phyloP scores from a whole-genome alignment of 805 yeast genomes.

The Kurtzmaniella fragi region DNA sequence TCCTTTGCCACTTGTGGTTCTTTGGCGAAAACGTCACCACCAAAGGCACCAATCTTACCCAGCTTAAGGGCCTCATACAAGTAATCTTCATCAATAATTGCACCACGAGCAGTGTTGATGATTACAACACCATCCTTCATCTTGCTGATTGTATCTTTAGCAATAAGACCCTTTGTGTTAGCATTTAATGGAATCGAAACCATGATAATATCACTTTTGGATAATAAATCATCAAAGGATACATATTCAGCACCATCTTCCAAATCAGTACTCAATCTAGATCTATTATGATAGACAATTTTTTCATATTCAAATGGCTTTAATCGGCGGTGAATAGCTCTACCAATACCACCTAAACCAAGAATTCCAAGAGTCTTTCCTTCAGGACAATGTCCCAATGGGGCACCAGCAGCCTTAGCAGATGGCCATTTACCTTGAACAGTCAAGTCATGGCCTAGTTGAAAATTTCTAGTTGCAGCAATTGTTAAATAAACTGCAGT shows the following conservation, averaged over 20 bases:
- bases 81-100: constrained; percentile 65
- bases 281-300: constrained; percentile 70
- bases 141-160: constrained; percentile 52
- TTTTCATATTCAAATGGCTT: constrained; percentile 72
- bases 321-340: constrained; percentile 68
- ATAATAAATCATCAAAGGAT: constrained; percentile 61
- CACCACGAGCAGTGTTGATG: constrained; percentile 87
- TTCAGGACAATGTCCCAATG: constrained; percentile 69
- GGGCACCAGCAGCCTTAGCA: constrained; percentile 43
- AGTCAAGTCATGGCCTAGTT: constrained; percentile 47
- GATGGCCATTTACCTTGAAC: constrained; percentile 58
- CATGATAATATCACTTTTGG: constrained; percentile 63
- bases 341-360: constrained; percentile 90
- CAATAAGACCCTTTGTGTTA: constrained; percentile 64
- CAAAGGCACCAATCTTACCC: constrained; percentile 65
- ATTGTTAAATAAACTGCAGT: constrained; percentile 60
- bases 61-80: constrained; percentile 50
- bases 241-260: constrained; percentile 72
- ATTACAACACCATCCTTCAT: constrained; percentile 77
- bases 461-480: constrained; percentile 66
- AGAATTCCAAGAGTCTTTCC: constrained; percentile 74
- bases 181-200: constrained; percentile 74
- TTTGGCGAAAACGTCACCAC: constrained; percentile 69
- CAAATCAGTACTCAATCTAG: constrained; percentile 50
- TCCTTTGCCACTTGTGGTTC: constrained; percentile 72